Evolutionary conservation across 805 yeast species (phyloP).

Genomic region (Kuraishia floccosa): DNA sequence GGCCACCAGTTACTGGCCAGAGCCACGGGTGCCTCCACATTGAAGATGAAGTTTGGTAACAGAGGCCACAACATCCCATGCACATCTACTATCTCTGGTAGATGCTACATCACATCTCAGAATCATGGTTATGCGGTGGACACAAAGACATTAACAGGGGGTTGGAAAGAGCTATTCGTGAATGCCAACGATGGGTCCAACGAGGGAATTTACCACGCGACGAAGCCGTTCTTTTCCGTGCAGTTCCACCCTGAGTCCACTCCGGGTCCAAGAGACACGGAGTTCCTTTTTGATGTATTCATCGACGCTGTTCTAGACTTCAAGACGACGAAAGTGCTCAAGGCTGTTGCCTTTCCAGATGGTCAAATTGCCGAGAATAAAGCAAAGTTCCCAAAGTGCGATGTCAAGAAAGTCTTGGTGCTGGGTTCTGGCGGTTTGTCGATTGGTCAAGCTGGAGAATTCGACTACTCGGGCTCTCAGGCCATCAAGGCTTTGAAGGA

Average conservation of each 20-base stretch:
- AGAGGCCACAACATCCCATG: constrained; percentile 99
- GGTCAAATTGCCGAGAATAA: constrained; percentile 66
- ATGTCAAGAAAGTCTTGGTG: constrained; percentile 85
- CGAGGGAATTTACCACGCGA: constrained; percentile 92
- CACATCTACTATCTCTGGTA: constrained; percentile 79
- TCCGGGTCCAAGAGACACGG: constrained; percentile 99
- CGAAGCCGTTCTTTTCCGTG: constrained; percentile 88
- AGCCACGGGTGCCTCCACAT: constrained; percentile 90
- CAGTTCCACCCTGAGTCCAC: constrained; percentile 99
- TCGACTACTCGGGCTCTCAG: constrained; percentile 97
- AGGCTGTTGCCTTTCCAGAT: constrained; percentile 85
- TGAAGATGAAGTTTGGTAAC: constrained; percentile 93
- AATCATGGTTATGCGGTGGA: constrained; percentile 99
- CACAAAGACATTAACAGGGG: constrained; percentile 53
- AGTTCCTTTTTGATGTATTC: constrained; percentile 90
- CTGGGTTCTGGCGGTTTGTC: constrained; percentile 98
- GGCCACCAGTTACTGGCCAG: constrained; percentile 96
- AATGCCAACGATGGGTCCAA: constrained; percentile 96
- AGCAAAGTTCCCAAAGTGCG: constrained; percentile 64
- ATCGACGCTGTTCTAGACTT: constrained; percentile 66
- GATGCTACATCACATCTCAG: constrained; percentile 97
- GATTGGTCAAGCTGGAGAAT: constrained; percentile 99
- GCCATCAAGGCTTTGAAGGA: constrained; percentile 97
- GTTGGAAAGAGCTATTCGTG: constrained; percentile 91
- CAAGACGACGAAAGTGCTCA: constrained; percentile 42